Percentiles rank a stretch among this genome's conserved stretches.
Evolutionary conservation across 495 filamentous ascomycete genomes (phyloP).

Genomic region (Letharia lupina): DNA sequence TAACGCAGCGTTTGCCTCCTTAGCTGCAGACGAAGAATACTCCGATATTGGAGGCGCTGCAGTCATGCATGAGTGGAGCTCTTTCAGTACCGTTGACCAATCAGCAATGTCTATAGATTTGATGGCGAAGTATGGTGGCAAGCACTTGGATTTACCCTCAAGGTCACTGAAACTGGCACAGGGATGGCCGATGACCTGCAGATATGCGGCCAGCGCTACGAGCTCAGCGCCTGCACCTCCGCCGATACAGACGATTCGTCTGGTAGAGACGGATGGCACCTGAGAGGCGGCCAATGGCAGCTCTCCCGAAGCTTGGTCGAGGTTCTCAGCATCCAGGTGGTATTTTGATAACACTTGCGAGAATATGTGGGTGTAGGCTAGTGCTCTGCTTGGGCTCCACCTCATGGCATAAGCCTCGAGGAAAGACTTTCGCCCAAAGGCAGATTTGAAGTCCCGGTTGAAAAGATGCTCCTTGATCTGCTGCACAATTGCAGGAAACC

Average conservation of each 20-base stretch:
- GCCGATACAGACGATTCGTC: constrained; percentile 59
- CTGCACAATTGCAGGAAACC: constrained; percentile 55
- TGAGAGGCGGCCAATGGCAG: not conserved
- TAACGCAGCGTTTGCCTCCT: constrained; percentile 37
- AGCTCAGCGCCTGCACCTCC: constrained; percentile 83
- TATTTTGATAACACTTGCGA: not conserved
- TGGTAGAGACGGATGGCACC: not conserved
- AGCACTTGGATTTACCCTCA: not conserved
- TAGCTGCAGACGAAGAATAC: constrained; percentile 46
- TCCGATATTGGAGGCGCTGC: constrained; percentile 36
- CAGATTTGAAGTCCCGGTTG: constrained; percentile 69
- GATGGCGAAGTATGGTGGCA: constrained; percentile 36
- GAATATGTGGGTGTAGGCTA: constrained; percentile 55
- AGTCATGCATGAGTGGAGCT: constrained; percentile 42
- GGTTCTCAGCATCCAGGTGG: not conserved
- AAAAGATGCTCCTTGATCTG: constrained; percentile 75
- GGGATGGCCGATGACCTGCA: constrained; percentile 9
- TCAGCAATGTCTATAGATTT: constrained; percentile 69
- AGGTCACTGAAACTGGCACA: not conserved
- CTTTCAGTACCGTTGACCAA: constrained; percentile 55
- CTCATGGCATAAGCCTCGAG: constrained; percentile 75
- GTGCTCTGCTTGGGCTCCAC: constrained; percentile 75
- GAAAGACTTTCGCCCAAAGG: constrained; percentile 61
- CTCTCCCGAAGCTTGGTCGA: not conserved
- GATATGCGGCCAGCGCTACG: constrained; percentile 55